Percentiles rank a stretch among this genome's conserved stretches.
These are phyloP conservation scores for Aspergillus ochraceoroseus DNA, from an alignment of 2,329 filamentous ascomycete genomes.

Conservation along the genomic window DNA sequence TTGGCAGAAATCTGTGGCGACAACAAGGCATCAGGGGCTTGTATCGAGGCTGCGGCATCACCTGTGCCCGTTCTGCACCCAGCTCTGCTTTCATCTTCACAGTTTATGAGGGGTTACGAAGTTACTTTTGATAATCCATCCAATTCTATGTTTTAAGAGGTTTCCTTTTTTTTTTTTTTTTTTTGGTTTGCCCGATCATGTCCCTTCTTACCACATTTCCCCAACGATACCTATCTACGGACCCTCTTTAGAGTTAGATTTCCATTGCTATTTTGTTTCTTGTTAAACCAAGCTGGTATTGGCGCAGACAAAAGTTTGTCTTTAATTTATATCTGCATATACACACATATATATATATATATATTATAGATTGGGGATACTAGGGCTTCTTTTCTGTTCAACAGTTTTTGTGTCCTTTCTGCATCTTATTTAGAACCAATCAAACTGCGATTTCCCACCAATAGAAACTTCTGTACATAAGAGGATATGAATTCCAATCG, in stretches of 20 bases:
- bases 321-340: constrained; percentile 4
- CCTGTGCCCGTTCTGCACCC: constrained; percentile 77
- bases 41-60: constrained; percentile 94
- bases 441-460: too few relatives aligned
- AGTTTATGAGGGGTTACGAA: constrained; percentile 82
- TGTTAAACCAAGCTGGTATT: constrained; percentile 19
- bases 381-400: too few relatives aligned
- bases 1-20: constrained; percentile 69
- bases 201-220: constrained; percentile 8
- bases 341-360: constrained; percentile 4
- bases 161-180: constrained; percentile 3
- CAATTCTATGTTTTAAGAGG: constrained; percentile 2
- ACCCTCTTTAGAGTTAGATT: constrained; percentile 14
- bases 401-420: too few relatives aligned
- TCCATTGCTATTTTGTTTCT: constrained; percentile 10
- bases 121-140: constrained; percentile 49
- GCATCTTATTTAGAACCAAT: too few relatives aligned
- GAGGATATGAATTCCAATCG: not conserved
- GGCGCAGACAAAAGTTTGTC: constrained; percentile 6
- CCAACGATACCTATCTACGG: constrained; percentile 22
- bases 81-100: constrained; percentile 99
- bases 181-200: constrained; percentile 1
- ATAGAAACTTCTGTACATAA: too few relatives aligned
- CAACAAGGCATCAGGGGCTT: constrained; percentile 77
- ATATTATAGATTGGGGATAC: too few relatives aligned